These are phyloP conservation scores for Citrus cavaleriei DNA, from an alignment of 345 rosid species.

Conservation along the genomic window DNA sequence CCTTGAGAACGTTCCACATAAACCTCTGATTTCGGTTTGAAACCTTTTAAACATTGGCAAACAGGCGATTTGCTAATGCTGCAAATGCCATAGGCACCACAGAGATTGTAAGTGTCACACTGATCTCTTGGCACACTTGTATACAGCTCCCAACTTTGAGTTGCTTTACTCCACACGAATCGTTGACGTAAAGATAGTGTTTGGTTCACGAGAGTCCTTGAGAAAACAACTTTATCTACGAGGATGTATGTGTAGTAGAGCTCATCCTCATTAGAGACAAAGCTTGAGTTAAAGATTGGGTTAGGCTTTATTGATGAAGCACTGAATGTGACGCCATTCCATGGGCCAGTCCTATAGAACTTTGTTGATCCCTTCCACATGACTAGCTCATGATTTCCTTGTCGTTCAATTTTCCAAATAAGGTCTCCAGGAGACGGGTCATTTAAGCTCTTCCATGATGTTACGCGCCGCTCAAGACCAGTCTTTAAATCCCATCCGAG, in stretches of 20 bases:
- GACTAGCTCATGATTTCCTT: slow-evolving; percentile 29
- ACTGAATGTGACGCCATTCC: slow-evolving; percentile 45
- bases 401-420: slow-evolving; percentile 22
- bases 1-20: slow-evolving; percentile 13
- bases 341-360: slow-evolving; percentile 34
- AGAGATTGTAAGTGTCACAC: neutral
- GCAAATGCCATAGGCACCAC: neutral
- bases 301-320: slow-evolving; percentile 24
- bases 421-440: slow-evolving; percentile 47
- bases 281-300: neutral
- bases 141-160: slow-evolving; percentile 22
- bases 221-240: too few relatives aligned
- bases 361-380: slow-evolving; percentile 12
- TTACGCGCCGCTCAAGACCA: too few relatives aligned
- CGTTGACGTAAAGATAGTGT: too few relatives aligned
- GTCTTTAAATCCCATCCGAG: too few relatives aligned
- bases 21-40: neutral
- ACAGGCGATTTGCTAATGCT: neutral
- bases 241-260: too few relatives aligned
- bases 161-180: neutral
- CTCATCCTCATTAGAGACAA: too few relatives aligned
- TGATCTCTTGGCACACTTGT: slow-evolving; percentile 28
- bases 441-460: too few relatives aligned
- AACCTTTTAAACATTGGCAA: slow-evolving; percentile 20
- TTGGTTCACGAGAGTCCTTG: too few relatives aligned